These are phyloP conservation scores for Aureobasidium sp. DNA, from an alignment of 2,329 filamentous ascomycete species.

Conservation along the genomic window DNA sequence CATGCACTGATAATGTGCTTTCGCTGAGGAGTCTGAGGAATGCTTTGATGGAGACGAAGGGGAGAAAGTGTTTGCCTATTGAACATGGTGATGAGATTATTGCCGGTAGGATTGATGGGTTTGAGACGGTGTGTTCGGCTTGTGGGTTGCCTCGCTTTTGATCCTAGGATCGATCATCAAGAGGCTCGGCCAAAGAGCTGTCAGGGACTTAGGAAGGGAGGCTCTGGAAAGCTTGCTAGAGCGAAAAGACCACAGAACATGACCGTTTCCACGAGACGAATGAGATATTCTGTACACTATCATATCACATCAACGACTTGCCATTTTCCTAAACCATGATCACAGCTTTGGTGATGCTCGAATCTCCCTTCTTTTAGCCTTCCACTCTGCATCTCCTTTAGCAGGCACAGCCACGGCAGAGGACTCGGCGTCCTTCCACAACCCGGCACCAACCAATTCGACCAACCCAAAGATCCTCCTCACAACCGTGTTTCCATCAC, in stretches of 20 bases:
- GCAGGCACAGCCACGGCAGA: neutral
- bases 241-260: neutral
- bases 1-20: neutral
- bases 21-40: neutral
- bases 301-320: neutral
- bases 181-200: neutral
- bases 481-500: slow-evolving; percentile 86
- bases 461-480: slow-evolving; percentile 71
- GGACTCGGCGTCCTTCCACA: slow-evolving; percentile 47
- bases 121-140: slow-evolving; percentile 1
- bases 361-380: slow-evolving; percentile 9
- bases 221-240: no score
- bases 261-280: neutral
- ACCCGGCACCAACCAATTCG: slow-evolving; percentile 60
- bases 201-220: neutral
- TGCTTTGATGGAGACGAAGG: slow-evolving; percentile 1
- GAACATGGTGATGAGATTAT: neutral
- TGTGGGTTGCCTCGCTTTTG: neutral
- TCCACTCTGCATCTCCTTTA: neutral
- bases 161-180: neutral
- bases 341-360: neutral
- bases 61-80: neutral
- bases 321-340: neutral
- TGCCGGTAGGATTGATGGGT: neutral
- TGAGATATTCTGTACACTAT: neutral